Conservation (phyloP, 169 alveolate genomes). For the Sarcocystis neurona region DNA sequence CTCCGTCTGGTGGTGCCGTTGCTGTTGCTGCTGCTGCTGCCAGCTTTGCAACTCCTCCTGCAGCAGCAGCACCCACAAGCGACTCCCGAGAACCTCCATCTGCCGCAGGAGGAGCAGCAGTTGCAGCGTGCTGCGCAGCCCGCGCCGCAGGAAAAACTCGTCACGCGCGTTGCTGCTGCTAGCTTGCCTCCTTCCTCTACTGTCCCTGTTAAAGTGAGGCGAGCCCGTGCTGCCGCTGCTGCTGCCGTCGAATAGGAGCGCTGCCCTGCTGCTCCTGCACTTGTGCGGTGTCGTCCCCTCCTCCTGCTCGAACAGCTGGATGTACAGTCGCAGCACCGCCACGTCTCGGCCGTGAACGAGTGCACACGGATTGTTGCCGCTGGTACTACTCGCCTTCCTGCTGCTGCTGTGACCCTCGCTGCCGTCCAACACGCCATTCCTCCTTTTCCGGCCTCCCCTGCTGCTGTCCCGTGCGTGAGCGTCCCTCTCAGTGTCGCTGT, state of each 20-base stretch:
- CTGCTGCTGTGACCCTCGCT: too few relatives aligned
- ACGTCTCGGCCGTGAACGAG: background rate
- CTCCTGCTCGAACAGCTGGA: background rate
- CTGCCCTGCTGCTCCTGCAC: background rate
- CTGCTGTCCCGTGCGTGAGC: too few relatives aligned
- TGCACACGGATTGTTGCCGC: background rate
- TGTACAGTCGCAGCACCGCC: conserved; percentile 1
- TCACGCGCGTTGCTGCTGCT: background rate
- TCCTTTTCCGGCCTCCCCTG: too few relatives aligned
- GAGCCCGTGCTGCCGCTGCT: background rate
- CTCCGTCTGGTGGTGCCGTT: background rate
- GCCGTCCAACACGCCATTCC: too few relatives aligned
- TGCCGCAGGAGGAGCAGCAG: background rate
- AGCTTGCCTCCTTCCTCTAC: background rate
- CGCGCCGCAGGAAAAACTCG: background rate
- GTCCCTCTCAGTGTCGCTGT: too few relatives aligned
- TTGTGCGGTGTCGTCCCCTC: background rate
- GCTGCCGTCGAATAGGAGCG: background rate
- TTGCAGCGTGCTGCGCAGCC: conserved; percentile 19
- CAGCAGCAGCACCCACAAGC: background rate
- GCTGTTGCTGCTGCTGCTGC: background rate
- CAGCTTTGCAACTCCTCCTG: background rate
- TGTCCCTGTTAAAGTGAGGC: background rate
- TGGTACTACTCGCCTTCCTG: too few relatives aligned
- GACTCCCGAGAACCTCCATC: background rate